phyloP scores from a whole-genome alignment of 192 early-diverging fungal species.

The Backusella macrospora region DNA sequence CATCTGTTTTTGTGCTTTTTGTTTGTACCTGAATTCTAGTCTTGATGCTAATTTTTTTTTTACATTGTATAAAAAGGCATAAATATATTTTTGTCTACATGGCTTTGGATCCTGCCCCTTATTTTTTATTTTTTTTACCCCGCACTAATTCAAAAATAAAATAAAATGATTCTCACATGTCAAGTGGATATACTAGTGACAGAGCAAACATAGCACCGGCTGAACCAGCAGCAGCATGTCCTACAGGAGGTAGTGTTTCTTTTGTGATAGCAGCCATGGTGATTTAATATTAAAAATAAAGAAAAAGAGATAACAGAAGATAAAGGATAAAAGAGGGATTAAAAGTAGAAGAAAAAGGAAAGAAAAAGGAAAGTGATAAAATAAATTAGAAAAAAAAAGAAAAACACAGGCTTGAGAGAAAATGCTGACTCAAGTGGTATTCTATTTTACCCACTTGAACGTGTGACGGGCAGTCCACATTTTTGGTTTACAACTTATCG shows the following conservation, averaged over 20 bases:
- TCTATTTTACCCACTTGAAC: constrained; percentile 14
- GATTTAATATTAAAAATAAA: neutral
- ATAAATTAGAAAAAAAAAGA: neutral
- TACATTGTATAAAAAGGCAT: too few relatives aligned
- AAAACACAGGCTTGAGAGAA: neutral
- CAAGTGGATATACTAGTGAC: constrained; percentile 91
- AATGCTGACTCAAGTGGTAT: constrained; percentile 12
- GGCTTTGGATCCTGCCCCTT: too few relatives aligned
- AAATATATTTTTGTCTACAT: too few relatives aligned
- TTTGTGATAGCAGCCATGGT: constrained; percentile 16
- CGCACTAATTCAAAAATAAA: neutral
- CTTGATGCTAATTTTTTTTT: constrained; percentile 71
- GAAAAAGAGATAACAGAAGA: neutral
- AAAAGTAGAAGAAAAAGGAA: neutral
- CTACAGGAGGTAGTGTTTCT: constrained; percentile 76
- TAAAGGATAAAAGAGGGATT: neutral
- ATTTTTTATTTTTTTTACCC: constrained; percentile 1
- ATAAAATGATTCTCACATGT: constrained; percentile 71
- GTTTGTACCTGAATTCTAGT: constrained; percentile 96
- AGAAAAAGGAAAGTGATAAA: neutral
- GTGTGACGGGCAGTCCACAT: constrained; percentile 11
- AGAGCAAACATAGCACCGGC: constrained; percentile 95
- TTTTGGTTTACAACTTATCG: constrained; percentile 10
- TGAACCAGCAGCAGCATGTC: constrained; percentile 91
- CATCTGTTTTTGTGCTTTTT: constrained; percentile 22